A percentile compares a stretch with the other conserved stretches of the same genome.
phyloP scores from a whole-genome alignment of 2,329 filamentous ascomycete genomes.

The Ophiostoma perfectum region DNA sequence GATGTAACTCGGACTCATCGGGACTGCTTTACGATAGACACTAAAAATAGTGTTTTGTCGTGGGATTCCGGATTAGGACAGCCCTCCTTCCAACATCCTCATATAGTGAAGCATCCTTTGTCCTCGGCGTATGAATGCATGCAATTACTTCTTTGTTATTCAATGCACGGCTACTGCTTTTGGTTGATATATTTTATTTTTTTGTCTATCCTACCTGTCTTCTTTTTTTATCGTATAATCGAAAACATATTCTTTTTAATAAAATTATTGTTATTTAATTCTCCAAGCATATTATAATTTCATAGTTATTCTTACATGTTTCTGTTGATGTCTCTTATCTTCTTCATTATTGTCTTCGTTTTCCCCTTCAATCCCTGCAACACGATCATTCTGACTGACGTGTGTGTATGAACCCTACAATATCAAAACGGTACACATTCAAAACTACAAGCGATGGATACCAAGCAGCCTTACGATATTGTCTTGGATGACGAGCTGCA shows the following conservation, averaged over 20 bases:
- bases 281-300: no score
- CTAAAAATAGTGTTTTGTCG: not conserved
- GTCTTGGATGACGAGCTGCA: not conserved
- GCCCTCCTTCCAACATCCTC: not conserved
- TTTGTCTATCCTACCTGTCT: no score
- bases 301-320: no score
- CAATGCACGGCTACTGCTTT: not conserved
- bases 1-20: not conserved
- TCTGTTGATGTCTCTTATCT: no score
- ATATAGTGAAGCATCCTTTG: not conserved
- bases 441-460: no score
- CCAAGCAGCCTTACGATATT: not conserved
- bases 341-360: no score
- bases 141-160: not conserved
- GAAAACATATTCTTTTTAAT: no score
- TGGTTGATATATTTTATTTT: not conserved
- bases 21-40: not conserved
- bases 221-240: not conserved
- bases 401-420: no score
- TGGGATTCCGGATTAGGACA: conserved; percentile 9
- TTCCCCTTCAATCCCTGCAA: no score
- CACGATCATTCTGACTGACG: no score
- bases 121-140: not conserved
- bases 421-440: no score
- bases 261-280: no score